Evolutionary conservation across 192 early-diverging fungal species (phyloP), one percentile per base, ranked within the genome.

Genomic region (Phycomyces blakesleeanus): DNA sequence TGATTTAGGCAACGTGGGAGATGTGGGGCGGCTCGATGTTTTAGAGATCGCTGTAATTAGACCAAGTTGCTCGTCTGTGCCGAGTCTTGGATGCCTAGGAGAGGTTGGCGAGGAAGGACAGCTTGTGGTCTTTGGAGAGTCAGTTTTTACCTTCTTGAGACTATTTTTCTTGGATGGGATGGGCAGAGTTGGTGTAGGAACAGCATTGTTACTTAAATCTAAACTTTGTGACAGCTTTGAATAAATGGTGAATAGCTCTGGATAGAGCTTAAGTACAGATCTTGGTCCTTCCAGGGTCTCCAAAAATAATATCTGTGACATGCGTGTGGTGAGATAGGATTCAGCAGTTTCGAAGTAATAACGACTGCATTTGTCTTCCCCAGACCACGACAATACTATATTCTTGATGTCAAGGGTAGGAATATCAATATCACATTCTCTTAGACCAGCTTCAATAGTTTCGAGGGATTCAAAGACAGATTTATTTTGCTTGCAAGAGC

Each of bases 391-490:
- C 29, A 34, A 7, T 34, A 34, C 29, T 5, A 34, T 34, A 7
- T 34, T 80, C 76, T 78, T 27, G 57, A 21, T 59, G 24, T 2
- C 2, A 1, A 7, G 29, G 7, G 29, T 34, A 34, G 29, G 29
- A 34, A 34, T 34, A 34, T 55, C 55, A 11, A 52, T 21, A 0
- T 81, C 81, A 27, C 81, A 85, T 59, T 89, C 84, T 40, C 71
- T 76, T 49, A 84, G 54, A 1, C 76, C 88, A 4, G 87, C 68
- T 21, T 88, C 82, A 67, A 85, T 87, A 16, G 85, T 73, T 34
- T 81, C 78, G 61, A 83, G 72, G 1, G 88, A 85, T 40, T 80
- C 76, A 11, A 71, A 71, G 38, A 81, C 77, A 57, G 89, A 83
- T 58, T 88, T 86, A 64, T 84, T 77, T 27, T 50, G 41, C 26